Conservation (phyloP, 2,329 filamentous ascomycete species). For the Teratosphaeria destructans region DNA sequence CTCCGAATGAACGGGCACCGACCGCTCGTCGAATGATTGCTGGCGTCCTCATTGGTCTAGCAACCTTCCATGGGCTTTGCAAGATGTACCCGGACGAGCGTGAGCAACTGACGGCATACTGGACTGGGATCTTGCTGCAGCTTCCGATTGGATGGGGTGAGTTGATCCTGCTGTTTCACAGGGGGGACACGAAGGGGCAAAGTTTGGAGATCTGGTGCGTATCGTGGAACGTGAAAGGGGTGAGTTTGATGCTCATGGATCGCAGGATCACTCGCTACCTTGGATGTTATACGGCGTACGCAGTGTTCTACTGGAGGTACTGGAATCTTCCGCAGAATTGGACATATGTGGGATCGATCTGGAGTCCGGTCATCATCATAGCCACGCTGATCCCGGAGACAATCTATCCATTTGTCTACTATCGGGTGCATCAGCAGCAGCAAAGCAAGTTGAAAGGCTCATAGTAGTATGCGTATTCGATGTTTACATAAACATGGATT, state of each 20-base stretch:
- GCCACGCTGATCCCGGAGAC: constrained; percentile 30
- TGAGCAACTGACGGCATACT: constrained; percentile 32
- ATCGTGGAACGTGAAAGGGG: not conserved
- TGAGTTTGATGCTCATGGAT: not conserved
- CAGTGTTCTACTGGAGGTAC: constrained; percentile 31
- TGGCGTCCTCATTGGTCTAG: constrained; percentile 21
- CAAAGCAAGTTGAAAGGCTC: not conserved
- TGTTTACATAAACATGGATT: not conserved
- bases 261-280: constrained; percentile 29
- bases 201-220: constrained; percentile 31
- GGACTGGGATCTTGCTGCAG: constrained; percentile 29
- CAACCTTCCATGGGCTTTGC: constrained; percentile 20
- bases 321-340: constrained; percentile 30
- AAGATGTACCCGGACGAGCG: constrained; percentile 28
- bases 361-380: constrained; percentile 26
- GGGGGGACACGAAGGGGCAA: constrained; percentile 28
- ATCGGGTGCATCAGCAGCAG: constrained; percentile 17
- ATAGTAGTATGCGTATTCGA: not conserved
- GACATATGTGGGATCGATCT: constrained; percentile 27
- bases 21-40: constrained; percentile 10
- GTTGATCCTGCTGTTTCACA: constrained; percentile 21
- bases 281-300: constrained; percentile 29
- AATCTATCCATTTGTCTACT: constrained; percentile 29
- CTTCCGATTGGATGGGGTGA: constrained; percentile 30
- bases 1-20: constrained; percentile 9